Conservation (phyloP, 805 yeast species). For the Candida koratica region DNA sequence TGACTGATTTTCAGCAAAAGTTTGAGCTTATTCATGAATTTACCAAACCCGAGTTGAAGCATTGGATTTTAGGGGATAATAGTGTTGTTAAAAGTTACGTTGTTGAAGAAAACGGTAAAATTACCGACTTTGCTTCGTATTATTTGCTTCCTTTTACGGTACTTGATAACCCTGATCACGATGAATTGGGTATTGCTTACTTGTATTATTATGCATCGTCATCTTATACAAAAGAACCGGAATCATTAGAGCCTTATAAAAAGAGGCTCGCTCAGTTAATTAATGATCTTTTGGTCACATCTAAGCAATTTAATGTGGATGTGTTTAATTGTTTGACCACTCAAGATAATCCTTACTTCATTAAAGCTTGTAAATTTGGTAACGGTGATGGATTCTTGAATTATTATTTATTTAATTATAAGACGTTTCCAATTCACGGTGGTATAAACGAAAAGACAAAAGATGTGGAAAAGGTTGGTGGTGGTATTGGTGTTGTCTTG, state of each 20-base stretch:
- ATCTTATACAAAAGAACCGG: conserved; percentile 25
- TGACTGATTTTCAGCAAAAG: conserved; percentile 58
- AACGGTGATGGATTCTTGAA: conserved; percentile 90
- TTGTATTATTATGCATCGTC: conserved; percentile 85
- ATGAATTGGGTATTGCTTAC: conserved; percentile 79
- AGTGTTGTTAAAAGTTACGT: conserved; percentile 75
- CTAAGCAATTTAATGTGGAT: conserved; percentile 68
- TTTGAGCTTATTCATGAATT: conserved; percentile 74
- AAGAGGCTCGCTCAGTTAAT: conserved; percentile 60
- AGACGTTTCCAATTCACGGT: conserved; percentile 73
- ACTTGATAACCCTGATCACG: conserved; percentile 57
- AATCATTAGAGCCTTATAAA: conserved; percentile 43
- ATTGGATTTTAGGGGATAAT: conserved; percentile 67
- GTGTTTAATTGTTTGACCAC: conserved; percentile 91
- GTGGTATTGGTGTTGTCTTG: conserved; percentile 90
- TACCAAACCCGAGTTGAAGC: conserved; percentile 62
- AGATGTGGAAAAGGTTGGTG: conserved; percentile 49
- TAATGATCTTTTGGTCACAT: conserved; percentile 70
- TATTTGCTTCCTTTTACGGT: conserved; percentile 87
- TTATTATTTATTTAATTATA: conserved; percentile 89
- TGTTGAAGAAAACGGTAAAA: conserved; percentile 58
- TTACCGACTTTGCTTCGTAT: conserved; percentile 88
- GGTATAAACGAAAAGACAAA: conserved; percentile 62
- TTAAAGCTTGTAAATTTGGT: conserved; percentile 82
- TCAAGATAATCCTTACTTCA: conserved; percentile 83